Evolutionary conservation across 768 basidiomycete species (phyloP), one percentile per base, ranked within the genome.

Genomic region (Psilocybe cyanescens): DNA sequence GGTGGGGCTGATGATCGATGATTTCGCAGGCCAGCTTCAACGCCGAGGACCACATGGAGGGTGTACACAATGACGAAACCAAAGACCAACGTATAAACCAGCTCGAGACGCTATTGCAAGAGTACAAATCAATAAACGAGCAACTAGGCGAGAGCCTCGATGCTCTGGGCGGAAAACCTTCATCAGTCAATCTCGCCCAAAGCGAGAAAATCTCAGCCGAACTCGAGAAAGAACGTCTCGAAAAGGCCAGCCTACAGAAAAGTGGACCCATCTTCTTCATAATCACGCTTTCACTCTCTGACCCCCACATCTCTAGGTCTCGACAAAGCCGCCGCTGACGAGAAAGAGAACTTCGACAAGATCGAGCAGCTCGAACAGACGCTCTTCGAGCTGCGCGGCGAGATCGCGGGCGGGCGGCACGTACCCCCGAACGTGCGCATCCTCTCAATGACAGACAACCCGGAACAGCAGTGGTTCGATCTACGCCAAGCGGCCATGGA

Each of bases 401-500:
- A 91, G 71, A 87, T 93, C 29, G 92, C 87, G 0, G 85, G 83
- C 0, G 94, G 92, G 3, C 77, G 87, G 45, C 90, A 92, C 65
- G 80, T 92, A 0, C 91, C 93, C 0, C 90, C 90, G 0, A 84
- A 84, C 41, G 79, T 83, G 17, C 87, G 90, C 4, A 82, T 94
- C 1, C 73, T 94, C n/a, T 81, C 85, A 52, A 74, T 96, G 65
- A 75, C 74, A 7, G 87, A 90, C 48, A 96, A 95, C 67, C 96
- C 96, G 0, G 92, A 91, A n/a, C 82, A 88, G 65, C 80, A 88
- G 64, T 93, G 94, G 86, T 85, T 85, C 12, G 91, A 92, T 48
- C 76, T 93, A 30, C 82, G 95, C 51, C 83, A 88, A 64, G 88
- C 83, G 19, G 87, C 83, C 17, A 81, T 98, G 77, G 88, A 95